These are phyloP conservation scores for Pseudogymnoascus pannorum DNA, from an alignment of 2,329 filamentous ascomycete species.

Conservation along the genomic window DNA sequence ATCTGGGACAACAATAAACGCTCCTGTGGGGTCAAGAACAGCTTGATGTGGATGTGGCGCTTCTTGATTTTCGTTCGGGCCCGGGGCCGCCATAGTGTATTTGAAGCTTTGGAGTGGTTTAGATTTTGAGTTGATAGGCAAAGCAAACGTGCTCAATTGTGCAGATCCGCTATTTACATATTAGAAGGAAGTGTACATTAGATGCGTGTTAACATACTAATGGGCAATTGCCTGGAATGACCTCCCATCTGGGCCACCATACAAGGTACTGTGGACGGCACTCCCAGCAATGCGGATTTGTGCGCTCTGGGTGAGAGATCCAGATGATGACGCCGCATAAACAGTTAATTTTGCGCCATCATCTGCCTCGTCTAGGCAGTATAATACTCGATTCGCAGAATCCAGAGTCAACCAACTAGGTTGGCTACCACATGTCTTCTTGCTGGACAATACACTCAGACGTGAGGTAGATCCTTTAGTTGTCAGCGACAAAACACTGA, in stretches of 20 bases:
- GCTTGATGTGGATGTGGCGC: constrained; percentile 41
- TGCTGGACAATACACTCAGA: background rate
- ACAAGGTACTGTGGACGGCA: constrained; percentile 19
- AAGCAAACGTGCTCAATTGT: constrained; percentile 12
- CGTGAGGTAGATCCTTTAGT: background rate
- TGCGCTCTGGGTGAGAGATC: background rate
- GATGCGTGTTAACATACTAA: constrained; percentile 22
- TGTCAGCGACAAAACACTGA: background rate
- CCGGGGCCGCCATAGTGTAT: constrained; percentile 11
- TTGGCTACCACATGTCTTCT: background rate
- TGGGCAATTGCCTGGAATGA: constrained; percentile 23
- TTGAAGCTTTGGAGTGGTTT: constrained; percentile 9
- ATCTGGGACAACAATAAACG: constrained; percentile 41
- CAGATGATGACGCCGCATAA: background rate
- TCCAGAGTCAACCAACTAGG: constrained; percentile 22
- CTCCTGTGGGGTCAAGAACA: constrained; percentile 41
- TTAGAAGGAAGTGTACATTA: constrained; percentile 13
- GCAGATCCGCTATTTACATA: constrained; percentile 12
- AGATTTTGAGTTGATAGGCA: constrained; percentile 9
- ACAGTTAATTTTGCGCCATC: background rate
- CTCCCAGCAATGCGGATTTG: constrained; percentile 9
- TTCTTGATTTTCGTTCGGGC: constrained; percentile 30
- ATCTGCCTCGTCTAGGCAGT: constrained; percentile 23
- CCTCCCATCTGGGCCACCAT: constrained; percentile 11
- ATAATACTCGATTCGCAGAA: constrained; percentile 20